Base-by-base conservation (phyloP, 306 rosid genomes). In the Begonia masoniana region DNA sequence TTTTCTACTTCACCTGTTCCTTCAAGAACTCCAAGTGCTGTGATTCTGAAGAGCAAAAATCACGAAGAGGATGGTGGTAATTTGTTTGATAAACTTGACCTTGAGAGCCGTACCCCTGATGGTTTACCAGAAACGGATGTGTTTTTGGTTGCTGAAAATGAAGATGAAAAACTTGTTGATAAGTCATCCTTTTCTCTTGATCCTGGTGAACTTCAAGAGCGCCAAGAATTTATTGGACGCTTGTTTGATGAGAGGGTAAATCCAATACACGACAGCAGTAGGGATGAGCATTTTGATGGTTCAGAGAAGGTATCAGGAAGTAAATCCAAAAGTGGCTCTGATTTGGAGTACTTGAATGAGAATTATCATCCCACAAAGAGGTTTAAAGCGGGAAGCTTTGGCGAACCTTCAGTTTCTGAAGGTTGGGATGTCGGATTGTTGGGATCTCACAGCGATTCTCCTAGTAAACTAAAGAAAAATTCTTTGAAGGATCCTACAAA, bases 1-100 rank as follows among this genome's bases (percentile, higher is more conserved):
- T 55, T 76, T 42, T 61, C 85, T 59, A 49, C 59, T 21, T 67
- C 76, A 11, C 79, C 73, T 31, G 15, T 63, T 62, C 76, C 75
- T 23, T 72, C 71, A 66, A 74, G 56, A 73, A 65, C 79, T 71
- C 79, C 82, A 63, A 84, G 77, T 64, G 79, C 68, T 63, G 68
- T 57, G 59, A 54, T 71, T 63, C 50, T 73, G 68, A 80, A 39
- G 71, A 68, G 60, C 62, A 83, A 63, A 24, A 62, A 62, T 73
- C 73, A 73, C 70, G 91, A 76, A 64, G 80, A 74, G 73, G 87
- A 78, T 63, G 82, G 74, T 60, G 96, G 74, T 56, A 78, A 68
- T 54, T 92, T 70, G 57, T 71, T 57, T 46, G 94, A 83, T 56
- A 71, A 70, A 23, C 71, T 86, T 68, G 99, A 92, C 61, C 77